These are phyloP conservation scores for Lolium rigidum DNA, from an alignment of 176 grass and related monocot genomes.

Conservation along the genomic window DNA sequence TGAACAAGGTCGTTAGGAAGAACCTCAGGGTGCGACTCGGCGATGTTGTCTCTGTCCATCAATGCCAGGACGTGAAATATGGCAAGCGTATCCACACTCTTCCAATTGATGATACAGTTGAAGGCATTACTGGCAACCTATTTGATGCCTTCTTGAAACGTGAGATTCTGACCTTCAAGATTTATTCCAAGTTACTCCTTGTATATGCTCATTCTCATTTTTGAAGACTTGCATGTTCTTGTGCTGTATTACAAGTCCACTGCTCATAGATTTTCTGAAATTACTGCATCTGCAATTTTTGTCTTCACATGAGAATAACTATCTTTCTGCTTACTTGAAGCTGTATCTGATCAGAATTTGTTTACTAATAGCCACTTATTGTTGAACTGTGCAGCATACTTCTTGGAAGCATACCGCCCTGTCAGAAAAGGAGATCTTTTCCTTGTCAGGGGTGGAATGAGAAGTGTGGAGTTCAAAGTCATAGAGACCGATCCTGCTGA, in stretches of 20 bases:
- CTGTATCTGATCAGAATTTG: not conserved
- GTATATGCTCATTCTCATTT: not conserved
- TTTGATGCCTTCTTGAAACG: constrained; percentile 84
- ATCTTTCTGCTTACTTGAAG: not conserved
- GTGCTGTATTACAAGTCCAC: not conserved
- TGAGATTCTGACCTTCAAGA: constrained; percentile 41
- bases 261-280: not conserved
- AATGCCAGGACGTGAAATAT: constrained; percentile 88
- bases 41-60: constrained; percentile 83
- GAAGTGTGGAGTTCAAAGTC: constrained; percentile 88
- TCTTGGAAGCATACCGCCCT: constrained; percentile 82
- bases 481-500: constrained; percentile 82
- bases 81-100: constrained; percentile 82
- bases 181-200: not conserved
- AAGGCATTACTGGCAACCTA: constrained; percentile 79
- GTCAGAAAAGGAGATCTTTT: constrained; percentile 85
- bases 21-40: constrained; percentile 76
- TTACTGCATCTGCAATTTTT: too few relatives aligned
- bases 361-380: constrained; percentile 7
- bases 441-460: constrained; percentile 85
- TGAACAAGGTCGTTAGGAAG: constrained; percentile 86
- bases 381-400: constrained; percentile 70
- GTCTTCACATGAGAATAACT: too few relatives aligned
- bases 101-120: constrained; percentile 82
- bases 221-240: not conserved